These are phyloP conservation scores for Trapa incisa DNA, from an alignment of 345 rosid species.

Conservation along the genomic window DNA sequence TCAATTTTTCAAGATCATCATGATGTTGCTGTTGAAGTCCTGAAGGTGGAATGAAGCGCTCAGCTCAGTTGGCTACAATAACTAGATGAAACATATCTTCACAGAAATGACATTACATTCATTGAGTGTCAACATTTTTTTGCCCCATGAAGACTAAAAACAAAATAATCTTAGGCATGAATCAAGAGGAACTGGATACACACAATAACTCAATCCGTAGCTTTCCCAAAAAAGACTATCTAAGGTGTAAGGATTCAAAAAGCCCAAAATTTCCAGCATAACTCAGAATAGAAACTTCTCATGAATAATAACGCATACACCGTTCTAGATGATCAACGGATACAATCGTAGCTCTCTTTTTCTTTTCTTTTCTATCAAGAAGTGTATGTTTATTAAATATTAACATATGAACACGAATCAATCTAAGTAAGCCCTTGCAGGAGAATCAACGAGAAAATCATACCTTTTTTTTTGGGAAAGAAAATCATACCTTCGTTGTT, in stretches of 20 bases:
- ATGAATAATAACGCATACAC: too few species aligned
- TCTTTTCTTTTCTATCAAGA: too few species aligned
- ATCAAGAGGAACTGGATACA: not conserved
- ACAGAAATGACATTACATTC: not conserved
- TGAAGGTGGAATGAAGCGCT: slow-evolving; percentile 4
- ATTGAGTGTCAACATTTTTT: not conserved
- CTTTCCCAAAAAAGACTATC: not conserved
- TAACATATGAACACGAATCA: too few species aligned
- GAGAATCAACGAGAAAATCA: too few species aligned
- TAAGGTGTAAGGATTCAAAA: not conserved
- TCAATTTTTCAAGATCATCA: slow-evolving; percentile 56
- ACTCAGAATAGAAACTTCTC: too few species aligned
- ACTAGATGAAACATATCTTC: not conserved
- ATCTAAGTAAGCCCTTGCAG: too few species aligned
- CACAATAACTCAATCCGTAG: not conserved
- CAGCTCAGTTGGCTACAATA: not conserved
- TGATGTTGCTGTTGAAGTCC: slow-evolving; percentile 48
- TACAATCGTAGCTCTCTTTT: too few species aligned
- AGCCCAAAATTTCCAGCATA: not conserved
- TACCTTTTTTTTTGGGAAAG: too few species aligned
- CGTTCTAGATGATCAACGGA: too few species aligned
- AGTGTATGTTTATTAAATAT: too few species aligned
- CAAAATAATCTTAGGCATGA: not conserved
- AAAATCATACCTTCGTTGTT: too few species aligned
- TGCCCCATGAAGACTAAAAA: not conserved